Base-by-base conservation (phyloP, 148 eudicot species). In the Talinum fruticosum region DNA sequence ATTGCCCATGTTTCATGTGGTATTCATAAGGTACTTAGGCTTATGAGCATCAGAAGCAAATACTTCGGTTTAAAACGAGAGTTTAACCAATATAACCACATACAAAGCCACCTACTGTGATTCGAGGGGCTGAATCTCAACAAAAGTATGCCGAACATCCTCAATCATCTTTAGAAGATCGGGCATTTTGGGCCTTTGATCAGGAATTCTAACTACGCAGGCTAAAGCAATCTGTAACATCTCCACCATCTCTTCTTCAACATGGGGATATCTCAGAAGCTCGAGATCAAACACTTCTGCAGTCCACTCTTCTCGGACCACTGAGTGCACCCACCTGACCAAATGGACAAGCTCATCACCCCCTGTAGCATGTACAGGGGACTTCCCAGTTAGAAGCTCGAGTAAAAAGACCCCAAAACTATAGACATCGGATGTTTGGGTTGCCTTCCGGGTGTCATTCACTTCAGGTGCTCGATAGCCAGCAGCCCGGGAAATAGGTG, bases 391-490 rank as follows among this genome's bases (percentile, higher is more conserved):
- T 37, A 92, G 85, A 33, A 94, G 92, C 84, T 92, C 98, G 24
- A 94, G 87, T 69, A 94, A 74, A 30, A 94, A 76, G 23, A 94
- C 97, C 14, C 98, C 98, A 38, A 94, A 94, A 79, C 97, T 90
- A 86, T 90, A 94, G 47, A 90, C 92, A 67, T 94, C 98, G 3
- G 95, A 89, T 8, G 92, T 76, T 69, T 92, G 98, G 69, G 90
- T 77, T 35, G 96, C 78, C 75, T 92, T 92, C 33, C 96, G 80
- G 5, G 97, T 87, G 83, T 94, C 98, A 1, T 86, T 83, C 65
- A 92, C 87, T 84, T 94, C 96, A 37, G 98, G 97, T 10, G 98
- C 97, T 29, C 96, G 91, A 67, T 89, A 94, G 8, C 95, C 98
- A 4, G 98, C 87, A 57, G 95, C 93, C 10, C 97, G 95, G 8